Evolutionary conservation across 495 filamentous ascomycete species (phyloP), one percentile per base, ranked within the genome.

Genomic region (Talaromyces trachyspermus): DNA sequence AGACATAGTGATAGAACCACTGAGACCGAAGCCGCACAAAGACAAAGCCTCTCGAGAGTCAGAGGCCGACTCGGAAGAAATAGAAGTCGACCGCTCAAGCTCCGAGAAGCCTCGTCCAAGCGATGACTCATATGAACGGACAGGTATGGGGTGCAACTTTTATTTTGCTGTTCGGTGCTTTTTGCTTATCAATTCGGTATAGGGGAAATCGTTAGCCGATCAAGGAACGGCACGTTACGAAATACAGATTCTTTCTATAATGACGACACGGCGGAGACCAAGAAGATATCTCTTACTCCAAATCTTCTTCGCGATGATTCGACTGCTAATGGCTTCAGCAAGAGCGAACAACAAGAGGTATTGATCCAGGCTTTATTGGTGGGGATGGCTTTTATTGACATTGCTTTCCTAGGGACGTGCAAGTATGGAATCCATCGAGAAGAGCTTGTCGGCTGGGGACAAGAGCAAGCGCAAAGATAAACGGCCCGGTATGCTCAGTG

Each of bases 161-260:
- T 5, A 22, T 33, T 29, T n/a, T n/a, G n/a, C n/a, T n/a, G n/a
- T n/a, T n/a, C n/a, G n/a, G n/a, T n/a, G n/a, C n/a, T n/a, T n/a
- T n/a, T n/a, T n/a, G n/a, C n/a, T n/a, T n/a, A n/a, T n/a, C n/a
- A n/a, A n/a, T n/a, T n/a, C n/a, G n/a, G n/a, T 36, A 29, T 50
- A 65, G 59, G 56, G 41, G 84, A 86, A 51, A 68, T 63, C 23
- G 69, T 76, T 25, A 79, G 72, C 64, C 82, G 82, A 54, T 88
- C 88, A 24, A 81, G 85, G 54, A 90, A 90, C 59, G 89, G 88
- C 23, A 89, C 83, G 33, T 72, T 95, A 17, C 78, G 90, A 48
- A 90, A 90, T 58, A 89, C 86, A 10, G 89, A 96, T 59, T 94
- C 88, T 10, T 95, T 98, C 72, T 96, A 95, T 75, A 94, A 89